phyloP scores from a whole-genome alignment of 2,329 filamentous ascomycete species.

The Xylariaceae sp. region DNA sequence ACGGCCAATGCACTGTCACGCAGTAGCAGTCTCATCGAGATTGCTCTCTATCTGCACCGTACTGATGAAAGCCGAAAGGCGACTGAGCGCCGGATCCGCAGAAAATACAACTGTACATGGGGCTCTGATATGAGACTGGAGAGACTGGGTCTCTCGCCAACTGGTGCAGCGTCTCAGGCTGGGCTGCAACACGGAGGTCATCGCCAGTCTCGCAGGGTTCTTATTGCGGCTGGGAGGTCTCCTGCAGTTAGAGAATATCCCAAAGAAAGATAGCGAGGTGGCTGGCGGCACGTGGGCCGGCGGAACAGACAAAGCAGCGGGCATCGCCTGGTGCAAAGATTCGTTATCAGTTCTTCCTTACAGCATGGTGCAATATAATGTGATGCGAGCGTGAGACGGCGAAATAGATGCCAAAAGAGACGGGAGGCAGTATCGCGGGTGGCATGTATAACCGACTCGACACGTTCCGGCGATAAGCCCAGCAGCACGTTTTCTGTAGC shows the following conservation, averaged over 20 bases:
- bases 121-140: too few relatives aligned
- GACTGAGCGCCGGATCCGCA: too few relatives aligned
- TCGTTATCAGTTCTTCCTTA: conserved; percentile 5
- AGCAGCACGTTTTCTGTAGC: background rate
- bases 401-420: conserved; percentile 2
- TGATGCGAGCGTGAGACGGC: conserved; percentile 3
- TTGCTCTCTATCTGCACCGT: too few relatives aligned
- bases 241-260: background rate
- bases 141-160: too few relatives aligned
- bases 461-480: conserved; percentile 10
- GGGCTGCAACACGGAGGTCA: too few relatives aligned
- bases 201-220: background rate
- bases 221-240: background rate
- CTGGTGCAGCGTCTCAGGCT: too few relatives aligned
- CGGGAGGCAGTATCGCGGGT: conserved; percentile 2
- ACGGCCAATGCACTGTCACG: too few relatives aligned
- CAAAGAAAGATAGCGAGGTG: background rate
- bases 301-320: conserved; percentile 11
- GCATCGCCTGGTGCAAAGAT: conserved; percentile 2
- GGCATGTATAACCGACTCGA: conserved; percentile 11
- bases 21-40: too few relatives aligned
- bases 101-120: too few relatives aligned
- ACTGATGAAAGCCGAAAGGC: too few relatives aligned
- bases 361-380: conserved; percentile 3
- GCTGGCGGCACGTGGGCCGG: conserved; percentile 20